Base-by-base conservation (phyloP, 2,329 filamentous ascomycete genomes). In the Phoma sp. region DNA sequence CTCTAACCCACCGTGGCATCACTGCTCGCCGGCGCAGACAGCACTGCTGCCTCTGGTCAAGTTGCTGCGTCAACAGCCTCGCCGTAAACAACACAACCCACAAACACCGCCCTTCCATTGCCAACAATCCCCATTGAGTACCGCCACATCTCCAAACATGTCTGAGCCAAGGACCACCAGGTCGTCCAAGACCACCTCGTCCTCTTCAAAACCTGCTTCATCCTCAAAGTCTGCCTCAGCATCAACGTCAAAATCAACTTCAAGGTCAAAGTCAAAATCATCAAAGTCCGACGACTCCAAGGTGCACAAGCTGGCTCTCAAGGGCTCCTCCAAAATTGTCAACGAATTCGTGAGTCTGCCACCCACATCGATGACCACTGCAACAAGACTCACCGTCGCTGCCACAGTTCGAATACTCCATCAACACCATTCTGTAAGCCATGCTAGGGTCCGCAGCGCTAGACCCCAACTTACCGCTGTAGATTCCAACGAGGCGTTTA, bases 301-400 rank as follows among this genome's bases (percentile, higher is more conserved):
- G 78, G 87, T 92, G 58, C 95, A 99, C 81, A 98, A 96, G 82
- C 85, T 99, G 60, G 91, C 93, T 33, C 83, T 97, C 60, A 94
- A 92, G 77, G 91, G 87, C 51, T 89, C 87, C 66, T 86, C 92
- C 35, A 96, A 94, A 78, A 85, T 96, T 33, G 92, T 98, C 54
- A 90, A 94, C 39, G 95, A 99, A 81, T 99, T 99, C 76, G 92
- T 96, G 81, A 76, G 90, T 84, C 31, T 22, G 19, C 36, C n/a
- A 27, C 19, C 35, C 40, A 31, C 13, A 7, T 4, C n/a, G n/a
- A 17, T 8, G n/a, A 13, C 32, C 6, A 1, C 17, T 22, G 35
- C 31, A 31, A 31, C 17, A 31, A 38, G 48, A 47, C 62, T 66
- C 45, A 73, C 43, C 21, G 6, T 25, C 10, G n/a, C 36, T 24